Percentiles rank a stretch among this genome's conserved stretches.
These are phyloP conservation scores for Clavispora carvajalis DNA, from an alignment of 805 yeast species.

Conservation along the genomic window DNA sequence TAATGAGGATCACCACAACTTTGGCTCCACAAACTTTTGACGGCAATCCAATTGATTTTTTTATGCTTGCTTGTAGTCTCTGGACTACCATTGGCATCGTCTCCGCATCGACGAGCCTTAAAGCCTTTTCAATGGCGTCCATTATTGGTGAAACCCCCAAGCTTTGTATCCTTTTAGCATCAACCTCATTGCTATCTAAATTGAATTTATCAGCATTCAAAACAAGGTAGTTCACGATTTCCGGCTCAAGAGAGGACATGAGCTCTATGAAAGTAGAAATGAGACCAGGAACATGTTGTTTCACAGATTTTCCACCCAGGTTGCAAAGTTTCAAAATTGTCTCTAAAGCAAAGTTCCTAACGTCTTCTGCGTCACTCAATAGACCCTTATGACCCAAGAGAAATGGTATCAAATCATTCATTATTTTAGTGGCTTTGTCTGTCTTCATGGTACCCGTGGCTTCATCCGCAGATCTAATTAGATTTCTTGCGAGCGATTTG, in stretches of 20 bases:
- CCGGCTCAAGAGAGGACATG: slow-evolving; percentile 89
- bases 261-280: slow-evolving; percentile 63
- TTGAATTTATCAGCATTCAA: slow-evolving; percentile 88
- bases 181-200: slow-evolving; percentile 63
- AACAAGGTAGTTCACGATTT: slow-evolving; percentile 76
- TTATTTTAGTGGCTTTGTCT: slow-evolving; percentile 39
- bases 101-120: slow-evolving; percentile 50
- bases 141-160: slow-evolving; percentile 82
- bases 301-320: slow-evolving; percentile 54
- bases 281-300: slow-evolving; percentile 63
- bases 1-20: slow-evolving; percentile 59
- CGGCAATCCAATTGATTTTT: slow-evolving; percentile 79
- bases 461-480: slow-evolving; percentile 53
- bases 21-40: slow-evolving; percentile 83
- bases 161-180: slow-evolving; percentile 67
- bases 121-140: slow-evolving; percentile 72
- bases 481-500: slow-evolving; percentile 54
- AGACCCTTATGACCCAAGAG: slow-evolving; percentile 75
- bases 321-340: slow-evolving; percentile 69
- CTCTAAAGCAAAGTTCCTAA: slow-evolving; percentile 66
- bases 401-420: slow-evolving; percentile 67
- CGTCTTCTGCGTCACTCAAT: slow-evolving; percentile 81
- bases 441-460: slow-evolving; percentile 33
- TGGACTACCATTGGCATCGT: slow-evolving; percentile 45
- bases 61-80: slow-evolving; percentile 50